Percentiles rank a stretch among this genome's conserved stretches.
Conservation (phyloP, 2,329 filamentous ascomycete genomes). For the Claviceps sp. region DNA sequence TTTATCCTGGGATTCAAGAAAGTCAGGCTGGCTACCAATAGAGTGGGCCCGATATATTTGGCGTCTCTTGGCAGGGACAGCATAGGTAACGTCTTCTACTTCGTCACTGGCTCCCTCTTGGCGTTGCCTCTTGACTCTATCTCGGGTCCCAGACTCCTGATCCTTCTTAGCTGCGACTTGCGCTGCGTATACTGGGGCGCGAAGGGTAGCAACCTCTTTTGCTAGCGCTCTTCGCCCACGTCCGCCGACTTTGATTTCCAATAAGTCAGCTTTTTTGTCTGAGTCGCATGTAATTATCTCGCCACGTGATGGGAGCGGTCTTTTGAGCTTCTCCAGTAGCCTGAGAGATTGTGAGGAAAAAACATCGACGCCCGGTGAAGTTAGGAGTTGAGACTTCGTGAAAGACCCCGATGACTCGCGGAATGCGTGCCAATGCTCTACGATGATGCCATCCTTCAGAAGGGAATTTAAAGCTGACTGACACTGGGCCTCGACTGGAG, state of each 20-base stretch:
- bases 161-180: conserved; percentile 22
- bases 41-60: neutral
- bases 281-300: neutral
- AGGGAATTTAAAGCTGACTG: conserved; percentile 26
- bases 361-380: conserved; percentile 28
- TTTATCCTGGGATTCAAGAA: neutral
- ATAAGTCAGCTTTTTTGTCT: neutral
- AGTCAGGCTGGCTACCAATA: neutral
- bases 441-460: conserved; percentile 19
- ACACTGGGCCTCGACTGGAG: conserved; percentile 26
- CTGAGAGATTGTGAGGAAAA: conserved; percentile 26
- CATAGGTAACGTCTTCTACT: neutral
- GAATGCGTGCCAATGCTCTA: conserved; percentile 32
- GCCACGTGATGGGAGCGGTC: conserved; percentile 17
- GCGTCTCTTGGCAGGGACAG: neutral
- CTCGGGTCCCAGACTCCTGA: conserved; percentile 11
- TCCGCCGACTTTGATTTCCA: conserved; percentile 14
- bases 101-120: neutral
- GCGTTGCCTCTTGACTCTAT: conserved; percentile 7
- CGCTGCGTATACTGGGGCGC: conserved; percentile 36
- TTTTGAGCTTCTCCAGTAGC: conserved; percentile 34
- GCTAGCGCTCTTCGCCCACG: conserved; percentile 22
- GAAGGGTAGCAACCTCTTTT: conserved; percentile 32
- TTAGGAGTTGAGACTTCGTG: conserved; percentile 30
- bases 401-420: conserved; percentile 27